Evolutionary conservation across 2,329 filamentous ascomycete species (phyloP).

Genomic region (Fusarium sp.): DNA sequence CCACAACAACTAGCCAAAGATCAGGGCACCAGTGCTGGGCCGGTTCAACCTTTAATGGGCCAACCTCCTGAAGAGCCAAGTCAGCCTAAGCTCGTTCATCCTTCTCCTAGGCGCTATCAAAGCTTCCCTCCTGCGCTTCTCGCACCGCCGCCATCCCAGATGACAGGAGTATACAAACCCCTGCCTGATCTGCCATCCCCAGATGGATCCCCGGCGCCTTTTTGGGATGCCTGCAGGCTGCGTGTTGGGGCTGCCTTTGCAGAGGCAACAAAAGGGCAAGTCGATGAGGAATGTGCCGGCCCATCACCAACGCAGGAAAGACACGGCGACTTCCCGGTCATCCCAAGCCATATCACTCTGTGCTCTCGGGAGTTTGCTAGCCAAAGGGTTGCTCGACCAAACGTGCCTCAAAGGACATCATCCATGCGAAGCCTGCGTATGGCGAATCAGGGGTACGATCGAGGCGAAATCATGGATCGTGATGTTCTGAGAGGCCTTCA

Average conservation of each 20-base stretch:
- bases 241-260: neutral
- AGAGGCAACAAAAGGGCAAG: neutral
- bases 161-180: conserved; percentile 6
- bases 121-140: conserved; percentile 27
- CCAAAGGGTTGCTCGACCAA: conserved; percentile 45
- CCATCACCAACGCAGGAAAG: neutral
- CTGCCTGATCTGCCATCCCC: conserved; percentile 18
- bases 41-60: conserved; percentile 13
- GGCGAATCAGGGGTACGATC: conserved; percentile 47
- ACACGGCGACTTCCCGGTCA: neutral
- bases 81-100: conserved; percentile 1
- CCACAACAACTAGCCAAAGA: neutral
- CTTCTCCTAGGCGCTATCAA: conserved; percentile 24
- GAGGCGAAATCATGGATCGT: conserved; percentile 58
- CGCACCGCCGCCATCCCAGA: conserved; percentile 6
- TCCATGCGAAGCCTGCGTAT: conserved; percentile 46
- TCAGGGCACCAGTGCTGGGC: neutral
- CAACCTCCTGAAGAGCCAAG: conserved; percentile 12
- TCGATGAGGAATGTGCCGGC: neutral
- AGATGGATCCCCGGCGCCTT: neutral
- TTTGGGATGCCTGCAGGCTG: conserved; percentile 14
- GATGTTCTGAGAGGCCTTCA: conserved; percentile 67
- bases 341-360: conserved; percentile 40
- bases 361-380: conserved; percentile 45
- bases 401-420: conserved; percentile 52